Evolutionary conservation across 2,329 filamentous ascomycete genomes (phyloP).

Genomic region (Neopestalotiopsis sp.): DNA sequence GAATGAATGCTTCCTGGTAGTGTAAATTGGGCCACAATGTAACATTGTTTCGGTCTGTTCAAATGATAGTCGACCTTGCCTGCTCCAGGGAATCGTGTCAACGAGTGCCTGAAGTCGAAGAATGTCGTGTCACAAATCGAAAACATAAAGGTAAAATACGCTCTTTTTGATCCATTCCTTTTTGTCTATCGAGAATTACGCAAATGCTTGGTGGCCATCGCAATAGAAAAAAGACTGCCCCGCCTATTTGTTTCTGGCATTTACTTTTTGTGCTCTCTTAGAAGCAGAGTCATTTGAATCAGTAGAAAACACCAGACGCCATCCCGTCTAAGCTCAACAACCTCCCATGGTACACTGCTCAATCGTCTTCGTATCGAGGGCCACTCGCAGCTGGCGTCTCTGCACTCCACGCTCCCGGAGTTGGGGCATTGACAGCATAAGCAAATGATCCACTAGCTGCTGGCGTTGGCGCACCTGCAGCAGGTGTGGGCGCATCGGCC

Average conservation of each 20-base stretch:
- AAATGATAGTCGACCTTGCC: too few relatives aligned
- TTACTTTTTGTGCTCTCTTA: background rate
- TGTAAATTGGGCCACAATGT: too few relatives aligned
- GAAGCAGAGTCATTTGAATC: background rate
- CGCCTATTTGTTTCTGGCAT: background rate
- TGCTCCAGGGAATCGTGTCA: too few relatives aligned
- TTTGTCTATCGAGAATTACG: constrained; percentile 8
- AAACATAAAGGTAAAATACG: background rate
- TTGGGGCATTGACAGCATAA: constrained; percentile 29
- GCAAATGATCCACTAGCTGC: constrained; percentile 14
- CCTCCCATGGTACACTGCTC: constrained; percentile 11
- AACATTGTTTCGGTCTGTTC: too few relatives aligned
- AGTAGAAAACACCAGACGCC: constrained; percentile 3
- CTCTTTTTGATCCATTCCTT: background rate
- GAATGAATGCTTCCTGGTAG: too few relatives aligned
- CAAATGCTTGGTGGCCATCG: background rate
- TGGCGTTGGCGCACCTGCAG: constrained; percentile 14
- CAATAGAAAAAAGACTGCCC: background rate
- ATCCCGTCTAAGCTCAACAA: background rate
- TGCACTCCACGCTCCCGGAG: constrained; percentile 36
- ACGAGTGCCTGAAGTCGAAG: background rate
- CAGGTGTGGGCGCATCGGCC: constrained; percentile 15
- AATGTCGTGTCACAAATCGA: background rate
- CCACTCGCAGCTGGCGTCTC: constrained; percentile 36
- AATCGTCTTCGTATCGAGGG: constrained; percentile 38